Evolutionary conservation across 805 yeast species (phyloP), one percentile per base, ranked within the genome.

Genomic region (Saccharomyces mikatae): DNA sequence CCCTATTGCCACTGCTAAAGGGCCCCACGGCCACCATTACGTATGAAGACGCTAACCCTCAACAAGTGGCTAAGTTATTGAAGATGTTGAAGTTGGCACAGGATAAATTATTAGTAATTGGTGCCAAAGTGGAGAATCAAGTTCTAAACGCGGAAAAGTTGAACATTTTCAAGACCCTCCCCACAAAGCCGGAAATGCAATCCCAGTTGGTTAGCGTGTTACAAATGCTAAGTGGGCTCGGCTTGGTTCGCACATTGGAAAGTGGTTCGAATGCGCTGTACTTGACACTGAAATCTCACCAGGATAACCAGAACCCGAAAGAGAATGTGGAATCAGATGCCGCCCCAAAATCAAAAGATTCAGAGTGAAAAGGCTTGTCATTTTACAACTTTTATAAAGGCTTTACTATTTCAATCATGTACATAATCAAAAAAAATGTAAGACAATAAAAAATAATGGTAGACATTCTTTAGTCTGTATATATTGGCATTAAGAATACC

Each of bases 1-100:
- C 96, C 14, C 71, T 92, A 60, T 68, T 79, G 27, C 82, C 84
- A 9, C 74, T 90, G 52, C 77, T 94, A 56, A 74, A 74, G 56
- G 98, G 98, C 8, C 97, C 98, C 26, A 85, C 96, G 2, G 95
- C 95, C 0, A 77, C 87, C 9, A 81, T 92, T 54, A 69, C 86
- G 22, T 78, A 89, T 56, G 80, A 80, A 47, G 81, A 78, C 56
- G 75, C 86, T 36, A 85, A 89, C 59, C 97, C 97, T n/a, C 62
- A 72, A 14, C 73, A 74, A 22, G 87, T 91, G 10, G 80, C 80
- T 29, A 74, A 76, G 52, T 80, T 88, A 3, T 71, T 88, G 62
- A 84, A 80, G 63, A 67, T 82, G 29, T 66, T 90, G 50, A 84
- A 82, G 60, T 68, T 76, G 46, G 80, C 85, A 46, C 82, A 81